Evolutionary conservation across 2,329 filamentous ascomycete species (phyloP).

Genomic region (Hymenoscyphus repandus): DNA sequence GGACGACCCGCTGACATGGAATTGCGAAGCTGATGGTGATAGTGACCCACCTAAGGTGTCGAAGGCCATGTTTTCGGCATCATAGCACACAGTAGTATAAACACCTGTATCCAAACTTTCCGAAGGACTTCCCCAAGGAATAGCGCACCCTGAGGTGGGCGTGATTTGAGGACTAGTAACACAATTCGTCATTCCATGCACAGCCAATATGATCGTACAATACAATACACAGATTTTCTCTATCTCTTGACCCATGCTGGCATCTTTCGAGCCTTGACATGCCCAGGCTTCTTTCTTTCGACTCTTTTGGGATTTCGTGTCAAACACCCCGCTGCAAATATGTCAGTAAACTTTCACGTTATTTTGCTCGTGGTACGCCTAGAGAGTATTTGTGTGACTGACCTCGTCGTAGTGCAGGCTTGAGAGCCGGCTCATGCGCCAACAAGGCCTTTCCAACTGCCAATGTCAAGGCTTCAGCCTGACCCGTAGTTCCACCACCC

Average conservation of each 20-base stretch:
- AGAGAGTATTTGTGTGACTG: constrained; percentile 35
- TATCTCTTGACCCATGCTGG: constrained; percentile 88
- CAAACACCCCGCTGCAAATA: constrained; percentile 72
- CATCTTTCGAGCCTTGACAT: constrained; percentile 96
- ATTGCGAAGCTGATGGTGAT: too few species aligned
- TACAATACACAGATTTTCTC: constrained; percentile 24
- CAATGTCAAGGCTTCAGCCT: constrained; percentile 90
- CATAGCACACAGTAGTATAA: too few species aligned
- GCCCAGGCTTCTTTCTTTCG: constrained; percentile 96
- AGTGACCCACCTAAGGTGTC: too few species aligned
- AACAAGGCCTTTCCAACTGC: constrained; percentile 83
- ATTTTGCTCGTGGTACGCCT: too few species aligned
- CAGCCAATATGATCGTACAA: constrained; percentile 18
- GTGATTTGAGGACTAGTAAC: not conserved
- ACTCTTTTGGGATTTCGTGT: constrained; percentile 87
- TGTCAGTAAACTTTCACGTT: constrained; percentile 21
- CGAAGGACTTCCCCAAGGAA: too few species aligned
- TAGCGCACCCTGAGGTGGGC: too few species aligned
- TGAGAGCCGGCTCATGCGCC: constrained; percentile 88
- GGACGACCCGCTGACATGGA: too few species aligned
- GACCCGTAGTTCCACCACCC: constrained; percentile 88
- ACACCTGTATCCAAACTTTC: too few species aligned
- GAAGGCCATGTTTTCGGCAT: too few species aligned
- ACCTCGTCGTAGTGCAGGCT: constrained; percentile 85
- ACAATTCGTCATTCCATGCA: not conserved